phyloP scores from a whole-genome alignment of 2,329 filamentous ascomycete genomes.

The Ascochyta clinopodiicola region DNA sequence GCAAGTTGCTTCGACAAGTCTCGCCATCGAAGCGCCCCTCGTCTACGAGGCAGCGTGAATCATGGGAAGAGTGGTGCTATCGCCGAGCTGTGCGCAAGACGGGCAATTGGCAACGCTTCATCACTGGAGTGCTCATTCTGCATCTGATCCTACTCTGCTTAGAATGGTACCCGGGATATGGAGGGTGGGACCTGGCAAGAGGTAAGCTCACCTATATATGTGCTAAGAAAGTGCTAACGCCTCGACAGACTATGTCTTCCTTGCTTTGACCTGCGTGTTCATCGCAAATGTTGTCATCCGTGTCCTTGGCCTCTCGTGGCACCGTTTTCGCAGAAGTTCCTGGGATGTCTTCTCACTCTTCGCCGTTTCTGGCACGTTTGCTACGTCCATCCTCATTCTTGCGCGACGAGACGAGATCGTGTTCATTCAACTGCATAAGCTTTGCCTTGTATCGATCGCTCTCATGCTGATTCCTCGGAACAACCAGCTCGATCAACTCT shows the following conservation, averaged over 20 bases:
- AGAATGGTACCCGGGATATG: slow-evolving; percentile 81
- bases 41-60: slow-evolving; percentile 71
- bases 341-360: slow-evolving; percentile 93
- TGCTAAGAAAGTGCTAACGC: slow-evolving; percentile 22
- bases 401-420: slow-evolving; percentile 61
- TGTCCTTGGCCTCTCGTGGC: slow-evolving; percentile 88
- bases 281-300: slow-evolving; percentile 82
- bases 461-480: slow-evolving; percentile 93
- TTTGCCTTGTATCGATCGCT: slow-evolving; percentile 89
- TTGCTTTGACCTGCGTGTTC: slow-evolving; percentile 82
- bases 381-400: slow-evolving; percentile 80
- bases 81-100: slow-evolving; percentile 92
- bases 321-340: slow-evolving; percentile 86
- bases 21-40: slow-evolving; percentile 93
- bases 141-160: slow-evolving; percentile 84
- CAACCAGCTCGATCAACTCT: slow-evolving; percentile 95
- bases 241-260: slow-evolving; percentile 71
- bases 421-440: slow-evolving; percentile 88
- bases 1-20: slow-evolving; percentile 90
- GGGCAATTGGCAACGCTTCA: slow-evolving; percentile 84
- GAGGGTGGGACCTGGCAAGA: slow-evolving; percentile 72
- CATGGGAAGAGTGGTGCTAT: slow-evolving; percentile 93
- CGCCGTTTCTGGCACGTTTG: slow-evolving; percentile 78
- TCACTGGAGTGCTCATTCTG: slow-evolving; percentile 79
- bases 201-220: slow-evolving; percentile 44